These are phyloP conservation scores for Holtermanniella nyarrowii DNA, from an alignment of 768 basidiomycete genomes.

Conservation along the genomic window DNA sequence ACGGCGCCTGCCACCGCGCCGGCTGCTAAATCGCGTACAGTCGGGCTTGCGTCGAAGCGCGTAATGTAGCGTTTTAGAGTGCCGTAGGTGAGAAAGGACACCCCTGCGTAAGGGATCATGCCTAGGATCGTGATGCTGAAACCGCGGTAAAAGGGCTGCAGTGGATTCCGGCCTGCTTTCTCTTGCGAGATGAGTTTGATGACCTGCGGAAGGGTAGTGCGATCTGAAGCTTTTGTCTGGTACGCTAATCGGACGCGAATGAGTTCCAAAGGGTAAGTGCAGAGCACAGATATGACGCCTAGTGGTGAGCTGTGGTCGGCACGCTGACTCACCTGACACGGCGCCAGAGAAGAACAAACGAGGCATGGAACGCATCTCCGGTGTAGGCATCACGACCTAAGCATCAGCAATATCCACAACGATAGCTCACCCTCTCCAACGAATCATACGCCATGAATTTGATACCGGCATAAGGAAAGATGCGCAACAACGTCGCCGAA, in stretches of 20 bases:
- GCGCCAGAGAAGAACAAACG: conserved; percentile 80
- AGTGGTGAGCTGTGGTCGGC: not conserved
- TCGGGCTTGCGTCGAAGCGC: conserved; percentile 36
- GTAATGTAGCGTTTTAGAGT: conserved; percentile 46
- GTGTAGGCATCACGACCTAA: conserved; percentile 77
- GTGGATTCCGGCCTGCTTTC: conserved; percentile 42
- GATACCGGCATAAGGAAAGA: conserved; percentile 94
- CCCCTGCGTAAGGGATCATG: conserved; percentile 92
- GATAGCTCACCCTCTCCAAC: conserved; percentile 55
- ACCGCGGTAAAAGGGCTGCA: conserved; percentile 81
- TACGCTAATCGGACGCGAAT: conserved; percentile 94
- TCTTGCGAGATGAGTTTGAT: conserved; percentile 57
- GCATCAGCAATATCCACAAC: not conserved
- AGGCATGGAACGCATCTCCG: conserved; percentile 61
- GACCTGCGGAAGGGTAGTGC: conserved; percentile 47
- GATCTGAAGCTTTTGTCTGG: conserved; percentile 48
- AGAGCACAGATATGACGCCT: conserved; percentile 77
- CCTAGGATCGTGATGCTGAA: conserved; percentile 84
- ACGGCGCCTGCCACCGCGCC: conserved; percentile 78
- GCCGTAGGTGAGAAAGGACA: conserved; percentile 88
- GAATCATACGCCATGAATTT: conserved; percentile 96
- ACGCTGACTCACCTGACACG: conserved; percentile 56
- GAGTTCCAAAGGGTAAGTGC: conserved; percentile 91
- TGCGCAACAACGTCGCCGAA: conserved; percentile 81
- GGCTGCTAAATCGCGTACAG: conserved; percentile 61